Evolutionary conservation across 1,284 basidiomycete species (phyloP).

Genomic region (Psilocybe mexicana): DNA sequence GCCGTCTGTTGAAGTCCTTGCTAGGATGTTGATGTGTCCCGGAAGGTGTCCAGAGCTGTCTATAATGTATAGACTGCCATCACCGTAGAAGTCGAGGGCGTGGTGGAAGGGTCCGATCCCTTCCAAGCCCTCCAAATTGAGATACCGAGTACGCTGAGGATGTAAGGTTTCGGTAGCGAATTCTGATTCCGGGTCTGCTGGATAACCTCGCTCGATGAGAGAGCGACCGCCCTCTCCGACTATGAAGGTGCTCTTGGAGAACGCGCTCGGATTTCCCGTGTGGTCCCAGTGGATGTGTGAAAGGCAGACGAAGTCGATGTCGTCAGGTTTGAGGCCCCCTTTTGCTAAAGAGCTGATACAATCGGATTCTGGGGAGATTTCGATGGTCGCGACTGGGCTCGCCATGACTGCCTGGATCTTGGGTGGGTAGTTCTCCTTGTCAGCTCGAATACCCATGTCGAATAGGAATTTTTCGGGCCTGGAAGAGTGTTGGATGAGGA

Average conservation of each 20-base stretch:
- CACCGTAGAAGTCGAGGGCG: constrained; percentile 55
- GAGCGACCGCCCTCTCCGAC: constrained; percentile 40
- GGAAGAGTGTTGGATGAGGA: constrained; percentile 48
- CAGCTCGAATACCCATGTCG: constrained; percentile 51
- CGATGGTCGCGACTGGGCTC: constrained; percentile 23
- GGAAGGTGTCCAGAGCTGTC: constrained; percentile 55
- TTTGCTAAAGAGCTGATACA: constrained; percentile 48
- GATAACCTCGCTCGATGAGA: constrained; percentile 42
- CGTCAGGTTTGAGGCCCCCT: constrained; percentile 44
- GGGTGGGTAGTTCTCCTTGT: constrained; percentile 43
- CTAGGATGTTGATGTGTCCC: constrained; percentile 55
- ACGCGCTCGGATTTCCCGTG: constrained; percentile 45
- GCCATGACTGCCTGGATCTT: constrained; percentile 28
- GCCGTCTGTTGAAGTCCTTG: constrained; percentile 54
- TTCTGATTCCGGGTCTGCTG: constrained; percentile 36
- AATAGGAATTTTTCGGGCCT: constrained; percentile 45
- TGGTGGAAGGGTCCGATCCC: constrained; percentile 52
- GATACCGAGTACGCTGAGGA: constrained; percentile 39
- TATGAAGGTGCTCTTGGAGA: constrained; percentile 47
- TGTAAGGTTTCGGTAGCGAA: constrained; percentile 42
- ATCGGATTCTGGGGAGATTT: constrained; percentile 34
- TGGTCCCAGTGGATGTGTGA: constrained; percentile 51
- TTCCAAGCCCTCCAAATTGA: constrained; percentile 31
- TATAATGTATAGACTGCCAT: constrained; percentile 58
- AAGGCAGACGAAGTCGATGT: constrained; percentile 46